Evolutionary conservation across 768 basidiomycete species (phyloP).

Genomic region (Basidioascus undulatus): DNA sequence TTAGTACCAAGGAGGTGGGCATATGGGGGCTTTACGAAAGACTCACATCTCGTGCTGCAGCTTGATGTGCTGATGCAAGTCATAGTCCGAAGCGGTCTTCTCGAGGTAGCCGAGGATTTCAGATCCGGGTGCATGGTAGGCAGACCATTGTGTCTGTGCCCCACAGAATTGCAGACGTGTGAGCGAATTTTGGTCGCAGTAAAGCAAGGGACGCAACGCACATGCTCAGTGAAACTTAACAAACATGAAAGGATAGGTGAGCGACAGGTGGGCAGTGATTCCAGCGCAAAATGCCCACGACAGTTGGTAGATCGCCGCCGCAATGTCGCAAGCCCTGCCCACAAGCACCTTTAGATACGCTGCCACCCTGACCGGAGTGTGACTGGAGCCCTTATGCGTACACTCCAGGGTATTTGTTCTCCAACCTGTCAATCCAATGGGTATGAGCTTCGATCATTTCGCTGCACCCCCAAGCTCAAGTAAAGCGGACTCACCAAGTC

Average conservation of each 20-base stretch:
- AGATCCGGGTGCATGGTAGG: conserved; percentile 33
- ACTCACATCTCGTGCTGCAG: no score
- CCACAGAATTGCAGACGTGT: no score
- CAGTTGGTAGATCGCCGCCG: conserved; percentile 18
- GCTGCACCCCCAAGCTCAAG: no score
- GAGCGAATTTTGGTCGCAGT: conserved; percentile 34
- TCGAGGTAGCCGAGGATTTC: conserved; percentile 36
- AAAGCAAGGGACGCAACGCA: conserved; percentile 31
- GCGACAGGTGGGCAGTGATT: background rate
- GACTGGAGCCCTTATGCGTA: background rate
- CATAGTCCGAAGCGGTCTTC: conserved; percentile 31
- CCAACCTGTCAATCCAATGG: no score
- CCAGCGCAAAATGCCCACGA: conserved; percentile 6
- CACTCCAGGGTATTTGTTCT: conserved; percentile 1
- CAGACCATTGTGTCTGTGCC: conserved; percentile 37
- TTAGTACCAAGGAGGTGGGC: no score
- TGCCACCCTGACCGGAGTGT: background rate
- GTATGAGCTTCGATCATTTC: no score
- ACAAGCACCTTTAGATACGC: conserved; percentile 8
- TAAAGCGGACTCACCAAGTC: conserved; percentile 8
- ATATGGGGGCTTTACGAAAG: no score
- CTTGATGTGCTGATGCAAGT: conserved; percentile 29
- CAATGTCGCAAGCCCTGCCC: conserved; percentile 39
- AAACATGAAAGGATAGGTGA: background rate
- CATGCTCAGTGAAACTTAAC: background rate